Conservation (phyloP, 805 yeast species). For the Cyberlindnera euphorbiae region DNA sequence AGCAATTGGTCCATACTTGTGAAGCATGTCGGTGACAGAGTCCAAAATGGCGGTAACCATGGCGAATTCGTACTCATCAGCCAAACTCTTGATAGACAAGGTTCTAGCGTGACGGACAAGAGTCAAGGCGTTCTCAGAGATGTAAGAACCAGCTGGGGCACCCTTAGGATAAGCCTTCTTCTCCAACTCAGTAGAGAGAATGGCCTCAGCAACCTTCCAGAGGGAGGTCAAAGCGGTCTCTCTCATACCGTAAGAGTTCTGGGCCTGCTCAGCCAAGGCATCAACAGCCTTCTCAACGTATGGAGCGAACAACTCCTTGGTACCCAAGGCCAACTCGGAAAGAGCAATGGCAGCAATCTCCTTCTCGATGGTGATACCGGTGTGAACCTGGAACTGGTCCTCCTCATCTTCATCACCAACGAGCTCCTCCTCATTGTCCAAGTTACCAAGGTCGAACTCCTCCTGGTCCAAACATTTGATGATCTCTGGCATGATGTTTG, state of each 20-base stretch:
- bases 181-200: conserved; percentile 46
- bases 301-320: conserved; percentile 73
- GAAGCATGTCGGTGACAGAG: conserved; percentile 61
- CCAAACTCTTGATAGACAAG: conserved; percentile 55
- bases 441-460: conserved; percentile 68
- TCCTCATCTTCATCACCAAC: conserved; percentile 51
- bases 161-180: conserved; percentile 59
- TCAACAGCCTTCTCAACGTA: conserved; percentile 68
- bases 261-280: conserved; percentile 64
- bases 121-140: conserved; percentile 50
- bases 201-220: conserved; percentile 78
- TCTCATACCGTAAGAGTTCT: conserved; percentile 86
- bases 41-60: conserved; percentile 80
- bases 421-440: conserved; percentile 36
- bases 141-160: conserved; percentile 55
- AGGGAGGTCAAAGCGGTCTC: conserved; percentile 77
- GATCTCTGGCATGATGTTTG: conserved; percentile 77
- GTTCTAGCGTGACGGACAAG: conserved; percentile 65
- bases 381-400: conserved; percentile 79
- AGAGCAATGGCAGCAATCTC: conserved; percentile 92
- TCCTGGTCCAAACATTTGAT: conserved; percentile 80
- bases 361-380: conserved; percentile 93
- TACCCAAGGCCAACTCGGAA: conserved; percentile 83
- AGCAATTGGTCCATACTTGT: conserved; percentile 66
- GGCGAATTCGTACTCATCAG: conserved; percentile 77